Conservation (phyloP, 768 basidiomycete genomes). For the Suillus luteus region DNA sequence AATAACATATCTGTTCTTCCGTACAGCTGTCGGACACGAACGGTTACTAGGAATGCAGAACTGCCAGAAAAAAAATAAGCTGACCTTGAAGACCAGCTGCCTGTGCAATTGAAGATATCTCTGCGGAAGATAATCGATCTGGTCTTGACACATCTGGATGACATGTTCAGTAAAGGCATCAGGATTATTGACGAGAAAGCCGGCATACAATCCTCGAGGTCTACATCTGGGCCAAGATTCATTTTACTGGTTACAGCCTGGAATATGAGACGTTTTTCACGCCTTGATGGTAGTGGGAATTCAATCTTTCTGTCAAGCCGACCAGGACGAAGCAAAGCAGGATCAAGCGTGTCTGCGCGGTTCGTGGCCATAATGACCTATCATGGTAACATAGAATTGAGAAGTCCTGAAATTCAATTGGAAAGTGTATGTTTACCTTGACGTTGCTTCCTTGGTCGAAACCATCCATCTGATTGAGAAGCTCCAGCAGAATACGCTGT, state of each 20-base stretch:
- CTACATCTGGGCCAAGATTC: conserved; percentile 97
- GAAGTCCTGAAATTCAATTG: background rate
- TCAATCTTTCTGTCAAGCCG: conserved; percentile 99
- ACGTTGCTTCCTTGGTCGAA: conserved; percentile 99
- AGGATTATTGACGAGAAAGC: background rate
- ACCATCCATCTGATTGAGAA: conserved; percentile 99
- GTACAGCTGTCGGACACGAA: conserved; percentile 63
- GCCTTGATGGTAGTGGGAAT: conserved; percentile 90
- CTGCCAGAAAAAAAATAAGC: background rate
- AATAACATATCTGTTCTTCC: conserved; percentile 98
- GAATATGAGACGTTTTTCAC: conserved; percentile 97
- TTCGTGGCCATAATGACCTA: conserved; percentile 99
- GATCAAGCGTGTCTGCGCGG: conserved; percentile 96
- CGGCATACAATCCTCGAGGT: conserved; percentile 92
- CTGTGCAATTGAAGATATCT: conserved; percentile 94
- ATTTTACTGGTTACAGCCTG: conserved; percentile 97
- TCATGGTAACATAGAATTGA: conserved; percentile 1
- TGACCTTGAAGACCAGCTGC: conserved; percentile 95
- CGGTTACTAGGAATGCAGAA: background rate
- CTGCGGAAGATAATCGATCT: conserved; percentile 92
- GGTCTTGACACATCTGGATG: conserved; percentile 90
- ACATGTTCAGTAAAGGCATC: conserved; percentile 15
- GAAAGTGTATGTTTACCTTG: conserved; percentile 57
- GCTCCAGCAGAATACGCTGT: conserved; percentile 94
- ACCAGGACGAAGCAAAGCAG: conserved; percentile 94